phyloP scores from a whole-genome alignment of 31 red algal species.

The Porphyra umbilicalis region DNA sequence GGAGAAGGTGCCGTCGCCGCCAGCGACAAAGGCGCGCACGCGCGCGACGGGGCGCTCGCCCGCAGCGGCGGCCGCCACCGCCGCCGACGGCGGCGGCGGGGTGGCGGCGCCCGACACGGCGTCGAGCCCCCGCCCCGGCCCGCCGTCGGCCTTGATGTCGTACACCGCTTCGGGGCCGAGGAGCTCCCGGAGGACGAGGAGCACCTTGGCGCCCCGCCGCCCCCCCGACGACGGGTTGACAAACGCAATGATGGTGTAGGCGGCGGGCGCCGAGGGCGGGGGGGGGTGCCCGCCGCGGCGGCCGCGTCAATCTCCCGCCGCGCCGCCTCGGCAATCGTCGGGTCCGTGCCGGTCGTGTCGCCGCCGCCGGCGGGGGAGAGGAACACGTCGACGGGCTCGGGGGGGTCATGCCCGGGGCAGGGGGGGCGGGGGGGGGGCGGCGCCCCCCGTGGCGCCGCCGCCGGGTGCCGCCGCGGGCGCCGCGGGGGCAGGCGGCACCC shows the following conservation, averaged over 20 bases:
- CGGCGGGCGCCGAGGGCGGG: not conserved
- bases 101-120: not conserved
- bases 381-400: not conserved
- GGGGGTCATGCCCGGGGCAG: too few species aligned
- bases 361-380: not conserved
- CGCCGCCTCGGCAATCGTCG: not conserved
- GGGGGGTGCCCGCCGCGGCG: not conserved
- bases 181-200: slow-evolving; percentile 39
- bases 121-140: slow-evolving; percentile 33
- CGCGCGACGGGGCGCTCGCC: not conserved
- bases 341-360: not conserved
- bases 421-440: too few species aligned
- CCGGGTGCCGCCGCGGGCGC: too few species aligned
- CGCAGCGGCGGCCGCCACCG: slow-evolving; percentile 12
- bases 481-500: too few species aligned
- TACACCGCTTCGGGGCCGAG: slow-evolving; percentile 80
- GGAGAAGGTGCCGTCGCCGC: slow-evolving; percentile 95
- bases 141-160: slow-evolving; percentile 62
- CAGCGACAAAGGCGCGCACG: slow-evolving; percentile 65
- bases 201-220: slow-evolving; percentile 53
- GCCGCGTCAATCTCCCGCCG: not conserved
- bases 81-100: too few species aligned
- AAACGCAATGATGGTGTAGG: slow-evolving; percentile 58
- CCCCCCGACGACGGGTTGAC: slow-evolving; percentile 84
- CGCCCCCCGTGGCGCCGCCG: too few species aligned